Evolutionary conservation across 495 filamentous ascomycete genomes (phyloP), one percentile per base, ranked within the genome.

Genomic region (Podospora australis): DNA sequence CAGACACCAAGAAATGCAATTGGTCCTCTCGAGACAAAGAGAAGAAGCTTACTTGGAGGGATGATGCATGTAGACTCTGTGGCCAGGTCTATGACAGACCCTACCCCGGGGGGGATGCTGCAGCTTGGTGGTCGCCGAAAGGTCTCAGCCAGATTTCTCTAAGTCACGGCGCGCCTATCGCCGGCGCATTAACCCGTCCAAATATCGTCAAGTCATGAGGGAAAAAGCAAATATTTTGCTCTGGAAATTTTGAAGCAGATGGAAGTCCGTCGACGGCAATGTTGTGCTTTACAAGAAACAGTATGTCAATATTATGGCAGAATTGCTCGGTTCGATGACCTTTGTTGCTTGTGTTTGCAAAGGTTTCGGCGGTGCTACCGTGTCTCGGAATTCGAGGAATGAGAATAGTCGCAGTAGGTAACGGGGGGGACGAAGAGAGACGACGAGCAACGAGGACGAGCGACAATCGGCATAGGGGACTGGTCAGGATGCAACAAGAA

Each of bases 311-410:
- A n/a, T n/a, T n/a, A n/a, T n/a, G n/a, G n/a, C n/a, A n/a, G n/a
- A n/a, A n/a, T n/a, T n/a, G n/a, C n/a, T n/a, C n/a, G n/a, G n/a
- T n/a, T n/a, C n/a, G n/a, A n/a, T n/a, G n/a, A n/a, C n/a, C n/a
- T 19, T 38, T 13, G 9, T 19, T 38, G 28, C 16, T n/a, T 19
- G 14, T 7, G 20, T 39, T 11, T 13, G 3, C 17, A 8, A 41
- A 41, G 19, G 32, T 41, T 4, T 19, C 6, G 20, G 13, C 20
- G 20, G 39, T 41, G 39, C 39, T 16, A 40, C 17, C 16, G 16
- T 40, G n/a, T 40, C 38, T 40, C 38, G 38, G 38, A 20, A 20
- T 40, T 20, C 20, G 38, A 40, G 17, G 21, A 40, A 36, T 36
- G 32, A 8, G 32, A n/a, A 36, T n/a, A 17, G 32, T 36, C 32